Conservation (phyloP, 306 rosid genomes). For the Betula pendula region DNA sequence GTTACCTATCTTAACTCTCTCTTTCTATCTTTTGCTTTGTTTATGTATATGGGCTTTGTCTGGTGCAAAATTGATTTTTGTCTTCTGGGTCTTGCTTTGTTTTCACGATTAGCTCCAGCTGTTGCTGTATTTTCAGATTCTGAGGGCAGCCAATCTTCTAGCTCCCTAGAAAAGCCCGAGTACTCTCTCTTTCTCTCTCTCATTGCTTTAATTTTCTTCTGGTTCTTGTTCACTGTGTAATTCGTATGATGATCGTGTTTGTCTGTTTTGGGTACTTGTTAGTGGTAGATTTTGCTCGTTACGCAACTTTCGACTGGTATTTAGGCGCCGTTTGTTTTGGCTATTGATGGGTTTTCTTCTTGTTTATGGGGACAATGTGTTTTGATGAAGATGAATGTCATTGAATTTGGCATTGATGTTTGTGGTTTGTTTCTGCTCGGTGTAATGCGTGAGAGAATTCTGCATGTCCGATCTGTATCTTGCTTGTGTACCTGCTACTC, state of each 20-base stretch:
- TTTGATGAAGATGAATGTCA: slow-evolving; percentile 11
- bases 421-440: slow-evolving; percentile 22
- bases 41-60: background rate
- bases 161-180: slow-evolving; percentile 65
- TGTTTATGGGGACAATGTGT: slow-evolving; percentile 14
- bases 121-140: slow-evolving; percentile 60
- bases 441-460: slow-evolving; percentile 38
- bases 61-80: slow-evolving; percentile 26
- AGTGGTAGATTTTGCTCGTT: slow-evolving; percentile 29
- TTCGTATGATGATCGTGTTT: slow-evolving; percentile 31
- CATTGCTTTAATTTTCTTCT: slow-evolving; percentile 21
- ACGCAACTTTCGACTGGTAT: slow-evolving; percentile 22
- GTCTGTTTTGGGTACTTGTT: slow-evolving; percentile 27
- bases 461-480: slow-evolving; percentile 59
- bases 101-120: slow-evolving; percentile 43
- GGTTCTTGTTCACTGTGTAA: slow-evolving; percentile 18
- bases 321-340: slow-evolving; percentile 26
- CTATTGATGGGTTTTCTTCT: slow-evolving; percentile 13
- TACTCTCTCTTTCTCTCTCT: slow-evolving; percentile 39
- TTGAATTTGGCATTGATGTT: slow-evolving; percentile 21
- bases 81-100: slow-evolving; percentile 37
- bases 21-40: background rate
- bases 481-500: slow-evolving; percentile 1
- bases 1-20: slow-evolving; percentile 45
- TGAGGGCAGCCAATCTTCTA: slow-evolving; percentile 66